These are phyloP conservation scores for Hirsutella rhossiliensis DNA, from an alignment of 2,329 filamentous ascomycete genomes.

Conservation along the genomic window DNA sequence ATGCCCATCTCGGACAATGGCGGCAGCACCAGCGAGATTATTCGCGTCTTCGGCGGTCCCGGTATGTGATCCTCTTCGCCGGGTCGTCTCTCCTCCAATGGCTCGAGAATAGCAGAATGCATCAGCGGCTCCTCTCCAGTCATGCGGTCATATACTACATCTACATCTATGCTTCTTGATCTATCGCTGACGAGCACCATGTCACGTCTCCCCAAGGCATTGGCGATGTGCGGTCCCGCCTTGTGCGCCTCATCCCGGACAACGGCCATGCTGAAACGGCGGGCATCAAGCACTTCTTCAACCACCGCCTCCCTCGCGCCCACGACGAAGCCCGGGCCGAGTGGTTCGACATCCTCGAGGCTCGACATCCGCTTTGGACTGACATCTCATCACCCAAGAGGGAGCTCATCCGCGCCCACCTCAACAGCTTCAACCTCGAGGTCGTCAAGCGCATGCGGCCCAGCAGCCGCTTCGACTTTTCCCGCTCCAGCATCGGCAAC, in stretches of 20 bases:
- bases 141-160: too few species aligned
- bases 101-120: too few species aligned
- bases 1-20: constrained; percentile 96
- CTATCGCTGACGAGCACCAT: neutral
- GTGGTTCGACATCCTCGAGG: constrained; percentile 85
- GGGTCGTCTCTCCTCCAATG: neutral
- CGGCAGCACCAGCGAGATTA: constrained; percentile 84
- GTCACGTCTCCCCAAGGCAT: constrained; percentile 45
- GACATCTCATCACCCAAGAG: constrained; percentile 58
- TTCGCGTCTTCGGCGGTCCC: constrained; percentile 87
- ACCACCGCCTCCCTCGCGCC: constrained; percentile 59
- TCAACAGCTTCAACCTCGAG: constrained; percentile 67
- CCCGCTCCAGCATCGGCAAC: constrained; percentile 65
- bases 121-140: too few species aligned
- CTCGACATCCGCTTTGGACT: constrained; percentile 64
- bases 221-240: constrained; percentile 39
- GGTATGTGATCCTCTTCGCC: constrained; percentile 36
- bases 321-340: constrained; percentile 55
- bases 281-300: constrained; percentile 76
- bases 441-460: constrained; percentile 66
- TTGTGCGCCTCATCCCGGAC: constrained; percentile 78
- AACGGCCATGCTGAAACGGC: constrained; percentile 50
- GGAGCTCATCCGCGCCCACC: constrained; percentile 64
- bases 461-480: constrained; percentile 65
- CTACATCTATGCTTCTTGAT: too few species aligned